Conservation (phyloP, 208 protist species). For the Acanthamoeba divionensis region DNA sequence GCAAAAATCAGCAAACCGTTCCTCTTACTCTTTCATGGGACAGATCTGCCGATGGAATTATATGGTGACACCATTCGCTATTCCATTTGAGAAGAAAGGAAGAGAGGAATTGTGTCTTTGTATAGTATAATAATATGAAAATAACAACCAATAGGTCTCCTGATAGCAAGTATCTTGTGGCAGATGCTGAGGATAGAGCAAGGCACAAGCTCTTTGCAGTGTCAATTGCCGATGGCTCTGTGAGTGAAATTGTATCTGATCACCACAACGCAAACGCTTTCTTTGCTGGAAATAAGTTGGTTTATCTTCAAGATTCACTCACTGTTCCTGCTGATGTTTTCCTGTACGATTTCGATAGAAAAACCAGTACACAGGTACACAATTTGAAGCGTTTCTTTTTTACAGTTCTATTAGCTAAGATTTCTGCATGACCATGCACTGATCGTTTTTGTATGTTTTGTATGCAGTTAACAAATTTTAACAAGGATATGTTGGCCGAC, state of each 20-base stretch:
- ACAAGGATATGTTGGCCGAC: background rate
- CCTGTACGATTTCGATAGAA: background rate
- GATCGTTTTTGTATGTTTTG: too few species aligned
- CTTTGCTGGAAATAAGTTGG: background rate
- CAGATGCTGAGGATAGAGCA: background rate
- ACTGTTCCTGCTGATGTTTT: background rate
- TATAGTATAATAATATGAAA: background rate
- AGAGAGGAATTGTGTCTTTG: background rate
- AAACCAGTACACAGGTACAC: background rate
- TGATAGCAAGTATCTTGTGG: background rate
- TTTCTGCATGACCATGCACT: too few species aligned
- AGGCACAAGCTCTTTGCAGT: background rate
- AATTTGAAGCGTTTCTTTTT: background rate
- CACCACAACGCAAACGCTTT: background rate
- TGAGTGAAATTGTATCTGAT: background rate
- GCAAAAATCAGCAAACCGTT: background rate
- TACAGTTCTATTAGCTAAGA: too few species aligned
- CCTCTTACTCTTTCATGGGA: constrained; percentile 5
- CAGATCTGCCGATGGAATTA: background rate
- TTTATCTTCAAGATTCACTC: background rate
- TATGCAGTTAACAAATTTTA: constrained; percentile 8
- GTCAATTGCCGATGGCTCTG: background rate
- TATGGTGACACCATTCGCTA: background rate
- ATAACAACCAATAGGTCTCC: background rate
- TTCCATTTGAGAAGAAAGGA: background rate